Evolutionary conservation across 352 stramenopile species (phyloP), one percentile per base, ranked within the genome.

Genomic region (Globisporangium carolinianum): DNA sequence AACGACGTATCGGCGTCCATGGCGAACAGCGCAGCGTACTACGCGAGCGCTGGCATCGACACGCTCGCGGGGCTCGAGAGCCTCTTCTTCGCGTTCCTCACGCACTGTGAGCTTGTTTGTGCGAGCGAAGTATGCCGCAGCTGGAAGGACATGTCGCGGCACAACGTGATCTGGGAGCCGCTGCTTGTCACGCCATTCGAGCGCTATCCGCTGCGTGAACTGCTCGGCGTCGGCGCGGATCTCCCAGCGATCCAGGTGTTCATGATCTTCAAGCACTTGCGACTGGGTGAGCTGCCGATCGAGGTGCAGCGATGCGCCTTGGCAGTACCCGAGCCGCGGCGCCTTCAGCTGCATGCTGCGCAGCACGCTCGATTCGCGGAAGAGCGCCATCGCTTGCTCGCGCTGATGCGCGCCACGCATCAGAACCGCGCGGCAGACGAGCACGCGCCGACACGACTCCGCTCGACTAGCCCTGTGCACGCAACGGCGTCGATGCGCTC

Each of bases 211-310:
- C 61, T 91, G 49, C 81, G 81, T 0, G 45, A 59, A 17, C 62
- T 93, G 10, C 57, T 93, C 0, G 78, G 81, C 0, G 62, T 87
- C 18, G 39, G 53, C 6, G 47, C n/a, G 9, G 53, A 65, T 1
- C 57, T 91, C 6, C 79, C 83, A 32, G 81, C 81, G 7, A 86
- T 90, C 32, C 69, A 90, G 54, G 77, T 91, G 47, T 89, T 77
- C 51, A 90, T 86, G 67, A 68, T 91, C 24, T 93, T 80, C 66
- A 65, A 72, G 24, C 74, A 73, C 50, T 47, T 91, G 32, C 71
- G 63, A 37, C 43, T 83, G 46, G 56, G 58, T 12, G 66, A 79
- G 47, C 18, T 61, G 36, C 61, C 72, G 18, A 35, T 35, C 0
- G 47, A 65, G 15, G 36, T 18, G 12, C 35, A 57, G 35, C 35